These are phyloP conservation scores for Firmiana major DNA, from an alignment of 345 rosid genomes.

Conservation along the genomic window DNA sequence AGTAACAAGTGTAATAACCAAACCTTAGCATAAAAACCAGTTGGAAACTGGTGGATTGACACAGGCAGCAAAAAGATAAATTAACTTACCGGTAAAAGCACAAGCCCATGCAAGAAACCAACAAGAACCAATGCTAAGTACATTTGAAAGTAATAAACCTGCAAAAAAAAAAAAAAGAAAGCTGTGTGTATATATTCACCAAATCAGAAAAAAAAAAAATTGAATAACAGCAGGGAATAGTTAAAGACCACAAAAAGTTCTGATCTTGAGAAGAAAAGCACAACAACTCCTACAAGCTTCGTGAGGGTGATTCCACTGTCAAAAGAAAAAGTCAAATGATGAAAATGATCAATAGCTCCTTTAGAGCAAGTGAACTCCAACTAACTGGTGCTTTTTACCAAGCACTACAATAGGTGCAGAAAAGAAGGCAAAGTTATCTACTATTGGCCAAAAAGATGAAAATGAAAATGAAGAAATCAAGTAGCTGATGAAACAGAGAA, in stretches of 20 bases:
- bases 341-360: background rate
- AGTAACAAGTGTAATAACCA: background rate
- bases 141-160: constrained; percentile 98
- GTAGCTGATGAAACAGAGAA: background rate
- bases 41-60: background rate
- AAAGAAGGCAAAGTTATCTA: background rate
- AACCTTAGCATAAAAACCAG: background rate
- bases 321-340: background rate
- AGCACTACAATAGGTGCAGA: background rate
- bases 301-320: constrained; percentile 89
- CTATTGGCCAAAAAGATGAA: background rate
- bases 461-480: background rate
- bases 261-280: constrained; percentile 81
- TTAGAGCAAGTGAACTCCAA: background rate
- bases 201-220: background rate
- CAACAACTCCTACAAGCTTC: constrained; percentile 87
- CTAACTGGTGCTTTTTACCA: background rate
- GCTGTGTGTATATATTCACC: background rate
- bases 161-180: constrained; percentile 27
- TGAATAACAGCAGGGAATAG: constrained; percentile 18
- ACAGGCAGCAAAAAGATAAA: background rate
- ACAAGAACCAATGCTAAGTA: constrained; percentile 79
- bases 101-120: constrained; percentile 90
- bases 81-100: constrained; percentile 79
- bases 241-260: constrained; percentile 81